Percentiles rank a stretch among this genome's conserved stretches.
Conservation (phyloP, 495 filamentous ascomycete genomes). For the Hypoxylon cercidicola region DNA sequence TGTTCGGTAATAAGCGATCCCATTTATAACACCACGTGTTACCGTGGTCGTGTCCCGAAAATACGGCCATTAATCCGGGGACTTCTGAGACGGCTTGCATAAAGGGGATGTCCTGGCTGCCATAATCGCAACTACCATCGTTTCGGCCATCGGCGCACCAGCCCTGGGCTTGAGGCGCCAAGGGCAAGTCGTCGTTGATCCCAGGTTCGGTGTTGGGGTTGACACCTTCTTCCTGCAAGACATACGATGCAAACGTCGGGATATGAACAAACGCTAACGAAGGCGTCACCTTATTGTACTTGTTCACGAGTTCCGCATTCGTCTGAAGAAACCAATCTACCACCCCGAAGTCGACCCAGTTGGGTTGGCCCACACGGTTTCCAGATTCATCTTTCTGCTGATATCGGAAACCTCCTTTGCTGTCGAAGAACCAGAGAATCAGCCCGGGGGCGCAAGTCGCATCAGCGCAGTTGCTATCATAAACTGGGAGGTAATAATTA, state of each 20-base stretch:
- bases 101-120: constrained; percentile 70
- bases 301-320: constrained; percentile 52
- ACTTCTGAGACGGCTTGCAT: constrained; percentile 70
- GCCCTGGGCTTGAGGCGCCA: constrained; percentile 63
- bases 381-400: constrained; percentile 53
- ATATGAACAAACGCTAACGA: constrained; percentile 80
- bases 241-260: constrained; percentile 66
- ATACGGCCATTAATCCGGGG: constrained; percentile 68
- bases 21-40: constrained; percentile 71
- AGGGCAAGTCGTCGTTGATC: constrained; percentile 69
- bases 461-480: constrained; percentile 40
- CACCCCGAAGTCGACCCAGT: constrained; percentile 61
- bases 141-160: constrained; percentile 58
- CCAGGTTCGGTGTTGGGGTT: constrained; percentile 64
- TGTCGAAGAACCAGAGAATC: constrained; percentile 83
- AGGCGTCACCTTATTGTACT: constrained; percentile 62
- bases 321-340: constrained; percentile 69
- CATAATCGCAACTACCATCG: constrained; percentile 52
- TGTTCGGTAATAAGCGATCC: constrained; percentile 47
- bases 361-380: constrained; percentile 47
- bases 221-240: constrained; percentile 57
- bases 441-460: constrained; percentile 49
- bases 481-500: constrained; percentile 73
- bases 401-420: constrained; percentile 67
- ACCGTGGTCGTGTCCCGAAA: constrained; percentile 77